phyloP scores from a whole-genome alignment of 257 asterid genomes.

The Ilex aquifolium region DNA sequence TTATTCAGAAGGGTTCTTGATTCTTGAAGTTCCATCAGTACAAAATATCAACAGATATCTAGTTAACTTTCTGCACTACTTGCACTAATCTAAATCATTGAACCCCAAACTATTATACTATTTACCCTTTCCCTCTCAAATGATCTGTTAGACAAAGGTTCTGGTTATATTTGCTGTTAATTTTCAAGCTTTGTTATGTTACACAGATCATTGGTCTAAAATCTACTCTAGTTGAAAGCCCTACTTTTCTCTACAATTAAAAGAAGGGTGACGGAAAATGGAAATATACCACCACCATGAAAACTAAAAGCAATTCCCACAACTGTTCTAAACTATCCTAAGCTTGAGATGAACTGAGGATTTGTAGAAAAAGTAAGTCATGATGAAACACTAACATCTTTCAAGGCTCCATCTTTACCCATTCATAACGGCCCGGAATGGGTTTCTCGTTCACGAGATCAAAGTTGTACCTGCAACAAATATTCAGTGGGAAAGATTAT shows the following conservation, averaged over 20 bases:
- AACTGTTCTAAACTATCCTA: no score
- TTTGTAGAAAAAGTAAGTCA: neutral
- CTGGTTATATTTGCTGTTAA: conserved; percentile 15
- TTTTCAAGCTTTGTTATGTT: conserved; percentile 31
- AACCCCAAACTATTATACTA: conserved; percentile 2
- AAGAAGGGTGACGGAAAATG: conserved; percentile 10
- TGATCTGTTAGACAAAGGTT: conserved; percentile 34
- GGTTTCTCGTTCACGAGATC: conserved; percentile 33
- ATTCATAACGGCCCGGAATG: conserved; percentile 27
- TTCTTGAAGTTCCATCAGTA: no score
- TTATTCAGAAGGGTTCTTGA: no score
- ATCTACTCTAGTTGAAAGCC: conserved; percentile 2
- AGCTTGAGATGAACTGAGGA: no score
- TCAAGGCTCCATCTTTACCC: conserved; percentile 26
- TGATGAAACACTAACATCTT: conserved; percentile 3
- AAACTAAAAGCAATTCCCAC: neutral
- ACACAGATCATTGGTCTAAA: conserved; percentile 40
- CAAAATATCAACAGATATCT: no score
- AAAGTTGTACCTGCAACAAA: conserved; percentile 31
- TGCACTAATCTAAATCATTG: no score
- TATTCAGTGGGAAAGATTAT: no score
- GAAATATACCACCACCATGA: conserved; percentile 13
- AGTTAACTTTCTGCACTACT: no score
- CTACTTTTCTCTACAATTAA: conserved; percentile 24
- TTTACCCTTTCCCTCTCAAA: conserved; percentile 8